These are phyloP conservation scores for Picea sitchensis DNA, from an alignment of 75 land plant species.

Conservation along the genomic window DNA sequence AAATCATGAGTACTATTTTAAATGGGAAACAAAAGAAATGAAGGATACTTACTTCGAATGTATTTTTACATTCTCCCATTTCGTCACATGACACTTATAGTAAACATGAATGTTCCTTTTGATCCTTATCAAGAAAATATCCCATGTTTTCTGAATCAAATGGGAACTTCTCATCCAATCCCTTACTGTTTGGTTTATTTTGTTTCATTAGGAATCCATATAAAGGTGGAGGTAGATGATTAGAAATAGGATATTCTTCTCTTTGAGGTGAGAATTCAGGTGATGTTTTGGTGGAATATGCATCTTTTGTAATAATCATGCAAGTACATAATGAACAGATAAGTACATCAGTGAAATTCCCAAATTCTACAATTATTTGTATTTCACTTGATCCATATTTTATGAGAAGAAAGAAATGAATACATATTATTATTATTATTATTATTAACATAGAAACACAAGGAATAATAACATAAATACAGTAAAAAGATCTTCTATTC, in stretches of 20 bases:
- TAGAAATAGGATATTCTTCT: conserved; percentile 5
- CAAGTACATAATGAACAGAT: too few relatives aligned
- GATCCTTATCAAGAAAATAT: neutral
- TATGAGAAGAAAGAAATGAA: too few relatives aligned
- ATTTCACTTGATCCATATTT: neutral
- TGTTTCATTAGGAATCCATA: too few relatives aligned
- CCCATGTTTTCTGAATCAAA: neutral
- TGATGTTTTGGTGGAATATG: neutral
- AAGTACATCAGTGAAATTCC: neutral
- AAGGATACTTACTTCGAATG: neutral
- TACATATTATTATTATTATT: too few relatives aligned
- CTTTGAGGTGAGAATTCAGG: neutral
- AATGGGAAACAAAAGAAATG: neutral
- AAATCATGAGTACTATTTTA: neutral
- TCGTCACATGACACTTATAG: neutral
- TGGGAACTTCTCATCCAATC: neutral
- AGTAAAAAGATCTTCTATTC: too few relatives aligned
- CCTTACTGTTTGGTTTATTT: neutral
- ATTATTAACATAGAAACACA: too few relatives aligned
- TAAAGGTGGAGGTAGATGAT: neutral
- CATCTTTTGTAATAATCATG: neutral
- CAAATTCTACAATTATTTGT: neutral
- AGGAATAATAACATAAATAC: too few relatives aligned
- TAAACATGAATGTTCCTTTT: neutral
- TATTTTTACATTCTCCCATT: neutral